phyloP scores from a whole-genome alignment of 257 asterid genomes.

The Penstemon davidsonii region DNA sequence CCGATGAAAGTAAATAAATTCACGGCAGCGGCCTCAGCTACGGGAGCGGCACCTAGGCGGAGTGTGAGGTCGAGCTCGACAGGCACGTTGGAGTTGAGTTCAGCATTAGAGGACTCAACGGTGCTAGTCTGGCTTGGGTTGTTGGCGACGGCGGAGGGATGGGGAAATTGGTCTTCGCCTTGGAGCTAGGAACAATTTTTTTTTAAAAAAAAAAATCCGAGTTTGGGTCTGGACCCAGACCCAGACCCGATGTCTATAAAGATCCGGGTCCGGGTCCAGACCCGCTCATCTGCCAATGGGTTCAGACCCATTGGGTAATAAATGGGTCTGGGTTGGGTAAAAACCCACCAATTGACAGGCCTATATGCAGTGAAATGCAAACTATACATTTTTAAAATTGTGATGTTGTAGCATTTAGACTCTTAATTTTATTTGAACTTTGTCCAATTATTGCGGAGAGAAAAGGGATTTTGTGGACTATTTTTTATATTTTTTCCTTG shows the following conservation, averaged over 20 bases:
- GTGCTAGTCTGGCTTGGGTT: conserved; percentile 85
- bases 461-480: not conserved
- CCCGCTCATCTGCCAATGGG: too few species aligned
- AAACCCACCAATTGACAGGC: conserved; percentile 71
- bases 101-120: conserved; percentile 68
- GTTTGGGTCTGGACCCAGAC: too few species aligned
- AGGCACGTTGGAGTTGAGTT: conserved; percentile 44
- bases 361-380: conserved; percentile 18
- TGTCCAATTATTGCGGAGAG: conserved; percentile 17
- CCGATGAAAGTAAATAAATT: conserved; percentile 31
- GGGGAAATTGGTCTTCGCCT: conserved; percentile 86
- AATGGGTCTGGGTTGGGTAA: conserved; percentile 61
- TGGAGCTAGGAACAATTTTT: conserved; percentile 55
- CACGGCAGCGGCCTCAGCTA: conserved; percentile 26
- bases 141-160: conserved; percentile 34
- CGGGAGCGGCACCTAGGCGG: conserved; percentile 47
- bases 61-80: conserved; percentile 80
- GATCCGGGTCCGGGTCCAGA: too few species aligned
- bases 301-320: not conserved
- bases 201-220: too few species aligned
- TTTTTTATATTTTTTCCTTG: too few species aligned
- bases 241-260: too few species aligned
- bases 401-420: conserved; percentile 24
- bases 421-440: conserved; percentile 7
- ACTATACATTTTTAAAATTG: conserved; percentile 24